Percentiles rank a stretch among this genome's conserved stretches.
Conservation (phyloP, 1,284 basidiomycete genomes). For the Ganoderma meredithae region DNA sequence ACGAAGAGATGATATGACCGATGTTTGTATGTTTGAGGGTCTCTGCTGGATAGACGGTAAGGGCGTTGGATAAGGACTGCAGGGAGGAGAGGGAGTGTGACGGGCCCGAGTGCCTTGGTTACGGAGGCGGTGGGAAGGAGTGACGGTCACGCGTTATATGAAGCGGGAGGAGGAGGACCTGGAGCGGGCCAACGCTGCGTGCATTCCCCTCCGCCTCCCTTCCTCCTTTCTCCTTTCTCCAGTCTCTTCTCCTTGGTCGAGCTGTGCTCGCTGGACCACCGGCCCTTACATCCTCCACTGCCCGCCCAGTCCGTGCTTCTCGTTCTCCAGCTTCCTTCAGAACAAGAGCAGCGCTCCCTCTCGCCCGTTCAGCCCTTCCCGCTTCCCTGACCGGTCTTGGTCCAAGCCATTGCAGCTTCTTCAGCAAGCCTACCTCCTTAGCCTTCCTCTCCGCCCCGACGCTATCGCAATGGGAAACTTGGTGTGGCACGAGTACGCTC, state of each 20-base stretch:
- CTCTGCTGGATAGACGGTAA: neutral
- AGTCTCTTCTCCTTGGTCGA: slow-evolving; percentile 49
- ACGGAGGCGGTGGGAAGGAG: slow-evolving; percentile 30
- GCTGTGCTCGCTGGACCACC: slow-evolving; percentile 60
- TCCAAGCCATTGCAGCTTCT: slow-evolving; percentile 30
- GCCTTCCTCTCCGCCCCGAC: slow-evolving; percentile 2
- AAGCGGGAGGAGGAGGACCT: slow-evolving; percentile 13
- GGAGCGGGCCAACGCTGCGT: slow-evolving; percentile 35
- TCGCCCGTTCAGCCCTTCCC: slow-evolving; percentile 22
- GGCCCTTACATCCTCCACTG: slow-evolving; percentile 34
- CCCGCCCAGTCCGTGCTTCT: slow-evolving; percentile 38
- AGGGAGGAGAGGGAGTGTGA: slow-evolving; percentile 18
- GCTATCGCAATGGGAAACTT: slow-evolving; percentile 74
- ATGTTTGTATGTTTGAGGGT: too few relatives aligned
- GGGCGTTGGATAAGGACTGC: neutral
- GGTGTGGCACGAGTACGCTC: slow-evolving; percentile 84
- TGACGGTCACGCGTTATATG: slow-evolving; percentile 34
- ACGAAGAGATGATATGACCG: neutral
- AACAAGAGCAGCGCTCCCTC: slow-evolving; percentile 43
- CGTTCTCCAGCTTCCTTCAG: slow-evolving; percentile 34
- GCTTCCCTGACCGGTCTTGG: slow-evolving; percentile 29
- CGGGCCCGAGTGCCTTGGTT: slow-evolving; percentile 24
- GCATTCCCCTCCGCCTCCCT: slow-evolving; percentile 33
- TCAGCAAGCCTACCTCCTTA: slow-evolving; percentile 25
- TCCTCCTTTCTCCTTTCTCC: slow-evolving; percentile 33